Percentiles rank a stretch among this genome's conserved stretches.
These are phyloP conservation scores for Aphanocladium album DNA, from an alignment of 2,329 filamentous ascomycete species.

Conservation along the genomic window DNA sequence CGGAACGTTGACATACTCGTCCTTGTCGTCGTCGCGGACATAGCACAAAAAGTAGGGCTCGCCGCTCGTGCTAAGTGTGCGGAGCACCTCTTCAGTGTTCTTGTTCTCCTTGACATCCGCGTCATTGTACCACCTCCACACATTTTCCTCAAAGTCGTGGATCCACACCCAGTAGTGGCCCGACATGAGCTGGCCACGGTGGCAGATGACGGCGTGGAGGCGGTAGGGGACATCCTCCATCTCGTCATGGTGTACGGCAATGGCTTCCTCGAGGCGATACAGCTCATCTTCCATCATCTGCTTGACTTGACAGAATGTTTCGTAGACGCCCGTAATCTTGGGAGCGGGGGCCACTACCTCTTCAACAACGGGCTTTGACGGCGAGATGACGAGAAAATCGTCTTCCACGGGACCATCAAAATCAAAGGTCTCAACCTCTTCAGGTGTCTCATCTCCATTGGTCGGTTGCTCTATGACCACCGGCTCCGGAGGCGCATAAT, in stretches of 20 bases:
- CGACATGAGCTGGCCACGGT: slow-evolving; percentile 65
- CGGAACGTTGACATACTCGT: slow-evolving; percentile 45
- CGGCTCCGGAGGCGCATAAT: slow-evolving; percentile 7
- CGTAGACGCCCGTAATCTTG: slow-evolving; percentile 17
- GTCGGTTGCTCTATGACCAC: neutral
- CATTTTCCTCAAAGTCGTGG: slow-evolving; percentile 71
- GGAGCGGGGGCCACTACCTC: neutral
- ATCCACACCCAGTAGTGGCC: slow-evolving; percentile 99
- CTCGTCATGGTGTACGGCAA: slow-evolving; percentile 35
- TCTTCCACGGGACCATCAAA: slow-evolving; percentile 36
- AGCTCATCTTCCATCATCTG: slow-evolving; percentile 44
- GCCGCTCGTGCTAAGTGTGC: slow-evolving; percentile 59
- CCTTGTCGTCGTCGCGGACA: slow-evolving; percentile 62
- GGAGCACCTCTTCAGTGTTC: slow-evolving; percentile 63
- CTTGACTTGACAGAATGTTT: slow-evolving; percentile 25
- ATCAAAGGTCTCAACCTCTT: slow-evolving; percentile 28
- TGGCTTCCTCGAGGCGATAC: slow-evolving; percentile 21
- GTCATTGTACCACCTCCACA: slow-evolving; percentile 96
- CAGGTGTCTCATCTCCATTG: neutral
- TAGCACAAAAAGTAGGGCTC: slow-evolving; percentile 84
- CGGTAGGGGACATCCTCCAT: slow-evolving; percentile 67
- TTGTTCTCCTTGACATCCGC: slow-evolving; percentile 66
- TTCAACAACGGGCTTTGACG: neutral
- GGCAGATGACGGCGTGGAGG: slow-evolving; percentile 89
- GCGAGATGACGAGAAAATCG: slow-evolving; percentile 28